Evolutionary conservation across 441 rosid species (phyloP), one percentile per base, ranked within the genome.

Genomic region (Adansonia gregorii): DNA sequence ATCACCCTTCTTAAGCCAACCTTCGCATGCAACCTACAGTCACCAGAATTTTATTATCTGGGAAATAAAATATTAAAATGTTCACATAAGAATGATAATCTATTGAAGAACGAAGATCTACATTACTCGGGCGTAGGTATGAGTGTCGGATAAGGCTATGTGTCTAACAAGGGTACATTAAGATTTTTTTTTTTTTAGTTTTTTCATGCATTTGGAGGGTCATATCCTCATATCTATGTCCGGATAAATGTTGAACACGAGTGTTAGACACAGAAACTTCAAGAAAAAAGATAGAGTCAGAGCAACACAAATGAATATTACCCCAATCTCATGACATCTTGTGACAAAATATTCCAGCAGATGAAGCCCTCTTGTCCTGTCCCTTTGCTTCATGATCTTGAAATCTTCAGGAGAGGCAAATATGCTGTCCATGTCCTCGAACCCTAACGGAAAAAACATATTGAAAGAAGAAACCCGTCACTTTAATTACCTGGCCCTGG

Each of bases 371-470:
- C 88, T 89, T 0, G 86, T 82, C 88, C 73, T 87, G 79, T 95
- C 89, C 83, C 89, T 87, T 71, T 65, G 79, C 71, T 76, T 84
- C 92, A 91, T 17, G 48, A 52, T 81, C 65, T 86, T 87, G 75
- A 93, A 94, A 85, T 92, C 98, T 2, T 92, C 93, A 76, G 98
- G 94, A 27, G 99, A 93, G 31, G 95, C 97, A 82, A 83, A 94
- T 67, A 92, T 69, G 80, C 94, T 95, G 77, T 92, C 97, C 88
- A 89, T 86, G 70, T 94, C 93, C 78, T 92, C 89, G 76, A 92
- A 95, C 78, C 97, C 98, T 92, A 0, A 20, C 65, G 67, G 74
- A 24, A 78, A 45, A 12, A 48, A 75, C 24, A 27, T 0, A 5
- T 75, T 9, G 7, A 15, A 15, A 49, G 15, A 45, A 19, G 67